phyloP scores from a whole-genome alignment of 306 rosid genomes.

The Fragaria nilgerrensis region DNA sequence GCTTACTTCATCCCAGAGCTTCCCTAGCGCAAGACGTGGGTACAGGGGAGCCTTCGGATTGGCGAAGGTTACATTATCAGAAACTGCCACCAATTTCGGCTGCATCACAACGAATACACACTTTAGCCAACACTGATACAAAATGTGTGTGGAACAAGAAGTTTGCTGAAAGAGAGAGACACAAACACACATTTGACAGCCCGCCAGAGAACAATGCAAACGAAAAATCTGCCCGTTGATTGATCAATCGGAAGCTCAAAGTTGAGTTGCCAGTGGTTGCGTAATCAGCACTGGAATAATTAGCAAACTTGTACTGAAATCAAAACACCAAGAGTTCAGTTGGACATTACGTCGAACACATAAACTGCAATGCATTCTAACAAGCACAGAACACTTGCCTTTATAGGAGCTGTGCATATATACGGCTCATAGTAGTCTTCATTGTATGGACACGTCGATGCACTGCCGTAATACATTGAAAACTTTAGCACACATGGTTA shows the following conservation, averaged over 20 bases:
- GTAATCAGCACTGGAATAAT: slow-evolving; percentile 40
- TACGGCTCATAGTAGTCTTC: slow-evolving; percentile 18
- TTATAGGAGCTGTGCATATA: slow-evolving; percentile 24
- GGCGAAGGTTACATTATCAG: slow-evolving; percentile 49
- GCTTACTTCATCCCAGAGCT: slow-evolving; percentile 66
- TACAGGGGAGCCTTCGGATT: slow-evolving; percentile 72
- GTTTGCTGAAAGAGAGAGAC: neutral
- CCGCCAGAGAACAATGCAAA: slow-evolving; percentile 75
- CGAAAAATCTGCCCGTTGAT: slow-evolving; percentile 84
- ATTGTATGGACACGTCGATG: slow-evolving; percentile 8
- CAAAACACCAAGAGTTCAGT: slow-evolving; percentile 17
- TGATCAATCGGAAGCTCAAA: slow-evolving; percentile 57
- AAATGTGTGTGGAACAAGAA: neutral
- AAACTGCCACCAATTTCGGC: slow-evolving; percentile 67
- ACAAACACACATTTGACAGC: slow-evolving; percentile 42
- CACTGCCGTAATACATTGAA: slow-evolving; percentile 5
- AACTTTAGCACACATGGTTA: neutral
- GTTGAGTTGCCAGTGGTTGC: slow-evolving; percentile 50
- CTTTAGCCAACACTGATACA: neutral
- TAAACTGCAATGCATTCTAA: neutral
- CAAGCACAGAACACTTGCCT: neutral
- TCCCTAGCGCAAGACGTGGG: slow-evolving; percentile 84
- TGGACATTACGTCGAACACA: neutral
- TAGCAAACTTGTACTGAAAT: slow-evolving; percentile 54
- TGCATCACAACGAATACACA: slow-evolving; percentile 14